phyloP scores from a whole-genome alignment of 1,284 basidiomycete genomes.

The Marasmius tenuissimus region DNA sequence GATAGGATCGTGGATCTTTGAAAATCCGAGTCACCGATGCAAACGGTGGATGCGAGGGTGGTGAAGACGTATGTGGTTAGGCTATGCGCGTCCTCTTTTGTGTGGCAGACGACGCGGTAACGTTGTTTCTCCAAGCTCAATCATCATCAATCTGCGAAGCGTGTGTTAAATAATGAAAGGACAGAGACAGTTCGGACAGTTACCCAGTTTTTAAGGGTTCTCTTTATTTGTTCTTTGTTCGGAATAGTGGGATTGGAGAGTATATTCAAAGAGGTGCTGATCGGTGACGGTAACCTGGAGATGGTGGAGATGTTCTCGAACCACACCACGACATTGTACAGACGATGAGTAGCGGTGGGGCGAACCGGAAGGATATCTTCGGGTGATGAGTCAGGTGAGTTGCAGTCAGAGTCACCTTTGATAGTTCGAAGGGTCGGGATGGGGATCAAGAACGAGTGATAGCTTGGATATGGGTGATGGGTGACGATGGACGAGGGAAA shows the following conservation, averaged over 20 bases:
- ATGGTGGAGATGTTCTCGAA: slow-evolving; percentile 79
- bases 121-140: slow-evolving; percentile 99
- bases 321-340: slow-evolving; percentile 80
- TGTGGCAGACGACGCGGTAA: slow-evolving; percentile 94
- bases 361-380: slow-evolving; percentile 72
- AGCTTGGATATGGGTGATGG: not conserved
- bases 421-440: slow-evolving; percentile 52
- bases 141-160: slow-evolving; percentile 85
- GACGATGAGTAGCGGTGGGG: slow-evolving; percentile 81
- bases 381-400: slow-evolving; percentile 64
- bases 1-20: slow-evolving; percentile 95
- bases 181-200: slow-evolving; percentile 31
- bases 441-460: slow-evolving; percentile 22
- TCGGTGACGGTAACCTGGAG: slow-evolving; percentile 77
- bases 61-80: slow-evolving; percentile 95
- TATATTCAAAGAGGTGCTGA: slow-evolving; percentile 77
- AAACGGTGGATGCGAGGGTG: slow-evolving; percentile 92
- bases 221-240: slow-evolving; percentile 87
- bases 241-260: slow-evolving; percentile 91
- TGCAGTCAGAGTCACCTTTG: slow-evolving; percentile 51
- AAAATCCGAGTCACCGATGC: slow-evolving; percentile 80
- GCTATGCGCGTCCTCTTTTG: slow-evolving; percentile 90
- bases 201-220: slow-evolving; percentile 89
- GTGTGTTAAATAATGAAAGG: slow-evolving; percentile 8
- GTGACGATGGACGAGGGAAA: not conserved